phyloP scores from a whole-genome alignment of 225 moss, liverwort and hornwort species.

The Neckera pumila region DNA sequence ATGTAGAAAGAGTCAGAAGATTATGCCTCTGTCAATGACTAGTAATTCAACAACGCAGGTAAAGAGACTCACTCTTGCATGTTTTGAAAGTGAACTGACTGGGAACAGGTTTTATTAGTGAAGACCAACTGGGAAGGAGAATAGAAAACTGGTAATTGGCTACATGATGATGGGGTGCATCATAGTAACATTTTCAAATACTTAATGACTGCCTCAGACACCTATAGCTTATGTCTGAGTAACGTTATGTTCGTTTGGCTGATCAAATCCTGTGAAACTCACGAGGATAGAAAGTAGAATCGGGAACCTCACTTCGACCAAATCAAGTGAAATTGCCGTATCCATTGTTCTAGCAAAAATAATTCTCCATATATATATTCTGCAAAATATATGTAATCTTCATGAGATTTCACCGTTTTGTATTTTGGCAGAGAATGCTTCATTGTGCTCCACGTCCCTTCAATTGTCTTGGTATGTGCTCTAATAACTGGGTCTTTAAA shows the following conservation, averaged over 20 bases:
- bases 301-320: background rate
- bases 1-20: background rate
- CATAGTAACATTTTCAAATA: background rate
- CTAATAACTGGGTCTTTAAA: background rate
- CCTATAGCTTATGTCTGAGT: too few relatives aligned
- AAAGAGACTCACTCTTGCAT: background rate
- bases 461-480: background rate
- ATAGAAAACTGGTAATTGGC: background rate
- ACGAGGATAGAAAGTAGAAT: background rate
- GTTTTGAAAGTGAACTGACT: background rate
- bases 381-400: background rate
- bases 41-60: background rate
- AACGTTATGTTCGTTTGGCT: background rate
- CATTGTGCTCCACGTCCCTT: background rate
- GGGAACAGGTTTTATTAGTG: background rate
- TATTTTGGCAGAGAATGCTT: background rate
- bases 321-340: background rate
- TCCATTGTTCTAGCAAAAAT: background rate
- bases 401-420: background rate
- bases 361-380: background rate
- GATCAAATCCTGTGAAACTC: background rate
- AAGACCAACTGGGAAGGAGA: background rate
- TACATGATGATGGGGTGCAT: background rate
- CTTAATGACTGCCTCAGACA: background rate
- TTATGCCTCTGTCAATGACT: background rate